These are phyloP conservation scores for Vitellaria paradoxa DNA, from an alignment of 179 eudicot genomes.

Conservation along the genomic window DNA sequence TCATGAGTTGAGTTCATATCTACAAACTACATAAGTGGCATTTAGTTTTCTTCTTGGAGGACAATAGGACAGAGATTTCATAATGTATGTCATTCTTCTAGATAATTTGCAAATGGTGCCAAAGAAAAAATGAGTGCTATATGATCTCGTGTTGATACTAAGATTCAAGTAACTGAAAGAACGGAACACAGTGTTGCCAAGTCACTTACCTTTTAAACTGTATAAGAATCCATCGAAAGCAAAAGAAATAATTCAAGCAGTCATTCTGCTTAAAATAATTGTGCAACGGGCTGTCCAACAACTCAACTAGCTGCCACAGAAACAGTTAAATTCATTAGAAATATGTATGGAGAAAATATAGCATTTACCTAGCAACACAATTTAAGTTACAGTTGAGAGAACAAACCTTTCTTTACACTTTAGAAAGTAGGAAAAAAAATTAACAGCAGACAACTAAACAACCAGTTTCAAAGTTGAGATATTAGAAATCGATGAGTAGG, in stretches of 20 bases:
- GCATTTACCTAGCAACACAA: neutral
- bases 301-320: slow-evolving; percentile 74
- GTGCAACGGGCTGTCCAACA: slow-evolving; percentile 80
- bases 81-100: no score
- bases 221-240: slow-evolving; percentile 96
- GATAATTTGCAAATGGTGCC: no score
- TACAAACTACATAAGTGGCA: no score
- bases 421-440: neutral
- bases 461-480: neutral
- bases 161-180: neutral
- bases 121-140: no score
- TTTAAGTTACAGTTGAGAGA: neutral
- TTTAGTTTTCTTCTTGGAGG: no score
- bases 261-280: slow-evolving; percentile 76
- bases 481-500: neutral
- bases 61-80: no score
- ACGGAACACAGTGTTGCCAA: neutral
- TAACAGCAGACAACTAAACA: neutral
- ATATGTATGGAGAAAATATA: slow-evolving; percentile 1
- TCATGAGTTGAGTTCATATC: no score
- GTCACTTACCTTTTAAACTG: slow-evolving; percentile 81
- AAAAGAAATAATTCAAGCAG: slow-evolving; percentile 94
- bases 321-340: slow-evolving; percentile 14
- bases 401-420: neutral
- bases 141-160: no score